phyloP scores from a whole-genome alignment of 768 basidiomycete species.

The Lentinula aciculospora region DNA sequence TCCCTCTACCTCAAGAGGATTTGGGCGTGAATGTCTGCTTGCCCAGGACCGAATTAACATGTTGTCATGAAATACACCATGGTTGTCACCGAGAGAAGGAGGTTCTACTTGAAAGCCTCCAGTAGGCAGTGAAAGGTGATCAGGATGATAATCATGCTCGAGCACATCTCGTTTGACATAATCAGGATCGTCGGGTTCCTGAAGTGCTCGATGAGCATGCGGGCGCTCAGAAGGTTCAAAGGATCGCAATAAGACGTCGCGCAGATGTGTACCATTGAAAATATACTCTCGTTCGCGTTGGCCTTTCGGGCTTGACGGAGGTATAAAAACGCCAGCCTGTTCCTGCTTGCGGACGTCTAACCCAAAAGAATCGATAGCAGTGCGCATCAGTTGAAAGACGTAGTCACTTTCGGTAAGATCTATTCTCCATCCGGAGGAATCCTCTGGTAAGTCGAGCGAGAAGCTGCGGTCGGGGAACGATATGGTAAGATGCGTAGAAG shows the following conservation, averaged over 20 bases:
- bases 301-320: background rate
- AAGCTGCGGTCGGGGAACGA: slow-evolving; percentile 40
- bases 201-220: slow-evolving; percentile 27
- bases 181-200: slow-evolving; percentile 31
- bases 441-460: slow-evolving; percentile 18
- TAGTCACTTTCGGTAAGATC: slow-evolving; percentile 69
- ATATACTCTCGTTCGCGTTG: slow-evolving; percentile 41
- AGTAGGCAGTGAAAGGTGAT: slow-evolving; percentile 1
- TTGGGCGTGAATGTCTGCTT: slow-evolving; percentile 48
- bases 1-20: slow-evolving; percentile 67
- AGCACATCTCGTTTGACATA: slow-evolving; percentile 31
- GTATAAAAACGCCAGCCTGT: slow-evolving; percentile 10
- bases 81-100: slow-evolving; percentile 9
- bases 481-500: slow-evolving; percentile 49
- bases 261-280: slow-evolving; percentile 64
- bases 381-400: slow-evolving; percentile 62
- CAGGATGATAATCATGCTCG: slow-evolving; percentile 23
- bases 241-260: slow-evolving; percentile 62
- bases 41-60: slow-evolving; percentile 82
- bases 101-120: background rate
- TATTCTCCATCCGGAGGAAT: slow-evolving; percentile 43
- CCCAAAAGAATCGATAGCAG: slow-evolving; percentile 54
- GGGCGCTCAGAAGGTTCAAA: slow-evolving; percentile 33
- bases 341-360: slow-evolving; percentile 46
- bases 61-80: slow-evolving; percentile 63